phyloP scores from a whole-genome alignment of 1,284 basidiomycete species.

The Tetrapyrgos nigripes region DNA sequence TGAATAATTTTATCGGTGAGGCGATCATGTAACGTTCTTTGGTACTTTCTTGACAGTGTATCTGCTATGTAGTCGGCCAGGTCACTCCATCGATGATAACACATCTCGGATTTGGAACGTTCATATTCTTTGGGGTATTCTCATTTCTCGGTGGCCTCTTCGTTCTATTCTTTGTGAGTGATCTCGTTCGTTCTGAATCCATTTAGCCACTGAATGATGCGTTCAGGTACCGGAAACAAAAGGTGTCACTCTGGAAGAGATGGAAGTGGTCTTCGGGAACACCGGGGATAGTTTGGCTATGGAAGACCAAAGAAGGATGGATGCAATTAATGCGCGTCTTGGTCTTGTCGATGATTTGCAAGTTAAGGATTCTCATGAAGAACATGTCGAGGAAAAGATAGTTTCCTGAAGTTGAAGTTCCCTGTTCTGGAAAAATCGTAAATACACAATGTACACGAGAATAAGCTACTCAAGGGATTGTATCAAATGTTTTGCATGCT shows the following conservation, averaged over 20 bases:
- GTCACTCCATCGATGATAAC: slow-evolving; percentile 69
- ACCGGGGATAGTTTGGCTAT: slow-evolving; percentile 48
- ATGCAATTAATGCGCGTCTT: slow-evolving; percentile 62
- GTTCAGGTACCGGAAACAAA: slow-evolving; percentile 70
- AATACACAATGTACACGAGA: too few species aligned
- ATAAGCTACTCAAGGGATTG: too few species aligned
- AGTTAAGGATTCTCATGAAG: slow-evolving; percentile 20
- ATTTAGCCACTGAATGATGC: not conserved
- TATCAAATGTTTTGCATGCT: too few species aligned
- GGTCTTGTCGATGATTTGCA: slow-evolving; percentile 45
- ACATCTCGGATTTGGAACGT: slow-evolving; percentile 58
- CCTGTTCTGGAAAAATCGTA: too few species aligned
- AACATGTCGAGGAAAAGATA: slow-evolving; percentile 20
- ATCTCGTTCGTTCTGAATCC: not conserved
- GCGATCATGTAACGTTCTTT: not conserved
- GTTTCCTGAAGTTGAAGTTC: too few species aligned
- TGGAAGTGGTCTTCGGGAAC: slow-evolving; percentile 72
- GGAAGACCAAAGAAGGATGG: slow-evolving; percentile 60
- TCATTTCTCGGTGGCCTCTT: slow-evolving; percentile 70
- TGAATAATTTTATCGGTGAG: slow-evolving; percentile 78
- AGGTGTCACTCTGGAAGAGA: slow-evolving; percentile 70
- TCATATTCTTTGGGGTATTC: slow-evolving; percentile 75
- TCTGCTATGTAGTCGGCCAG: slow-evolving; percentile 32
- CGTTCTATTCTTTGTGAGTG: slow-evolving; percentile 62
- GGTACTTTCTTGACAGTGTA: not conserved